Evolutionary conservation across 345 rosid species (phyloP).

Genomic region (Turritis glabra): DNA sequence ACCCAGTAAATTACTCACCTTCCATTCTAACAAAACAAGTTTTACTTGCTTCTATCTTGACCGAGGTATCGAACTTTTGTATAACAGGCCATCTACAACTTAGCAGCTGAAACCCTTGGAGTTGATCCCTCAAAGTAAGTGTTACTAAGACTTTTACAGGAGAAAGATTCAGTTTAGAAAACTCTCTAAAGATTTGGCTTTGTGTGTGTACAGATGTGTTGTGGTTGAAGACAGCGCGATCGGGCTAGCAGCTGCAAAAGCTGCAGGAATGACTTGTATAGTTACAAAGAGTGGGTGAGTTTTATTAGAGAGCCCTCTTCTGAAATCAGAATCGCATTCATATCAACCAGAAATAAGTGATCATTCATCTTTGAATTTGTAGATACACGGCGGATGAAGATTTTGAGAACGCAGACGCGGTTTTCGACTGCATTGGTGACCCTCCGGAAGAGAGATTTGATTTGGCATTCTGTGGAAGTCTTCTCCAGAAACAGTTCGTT

Average conservation of each 20-base stretch:
- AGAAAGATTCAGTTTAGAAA: background rate
- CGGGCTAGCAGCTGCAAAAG: constrained; percentile 94
- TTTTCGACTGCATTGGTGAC: constrained; percentile 92
- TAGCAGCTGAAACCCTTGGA: constrained; percentile 86
- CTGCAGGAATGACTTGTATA: constrained; percentile 95
- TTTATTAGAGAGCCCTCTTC: background rate
- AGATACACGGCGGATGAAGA: constrained; percentile 93
- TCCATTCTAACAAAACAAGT: background rate
- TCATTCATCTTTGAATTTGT: constrained; percentile 16
- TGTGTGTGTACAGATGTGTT: constrained; percentile 57
- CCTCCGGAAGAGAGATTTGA: constrained; percentile 90
- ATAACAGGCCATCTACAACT: constrained; percentile 74
- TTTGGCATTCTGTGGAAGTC: constrained; percentile 73
- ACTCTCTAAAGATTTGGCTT: background rate
- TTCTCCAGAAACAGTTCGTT: constrained; percentile 80
- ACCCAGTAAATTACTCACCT: constrained; percentile 53
- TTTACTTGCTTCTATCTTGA: background rate
- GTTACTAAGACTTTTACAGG: background rate
- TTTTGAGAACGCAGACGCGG: constrained; percentile 83
- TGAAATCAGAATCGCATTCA: background rate
- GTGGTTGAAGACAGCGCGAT: constrained; percentile 93
- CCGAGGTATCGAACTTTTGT: background rate
- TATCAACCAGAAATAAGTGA: background rate
- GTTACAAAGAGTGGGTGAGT: constrained; percentile 90
- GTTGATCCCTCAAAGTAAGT: constrained; percentile 87